Conservation (phyloP, 345 rosid genomes). For the Cardamine resedifolia region DNA sequence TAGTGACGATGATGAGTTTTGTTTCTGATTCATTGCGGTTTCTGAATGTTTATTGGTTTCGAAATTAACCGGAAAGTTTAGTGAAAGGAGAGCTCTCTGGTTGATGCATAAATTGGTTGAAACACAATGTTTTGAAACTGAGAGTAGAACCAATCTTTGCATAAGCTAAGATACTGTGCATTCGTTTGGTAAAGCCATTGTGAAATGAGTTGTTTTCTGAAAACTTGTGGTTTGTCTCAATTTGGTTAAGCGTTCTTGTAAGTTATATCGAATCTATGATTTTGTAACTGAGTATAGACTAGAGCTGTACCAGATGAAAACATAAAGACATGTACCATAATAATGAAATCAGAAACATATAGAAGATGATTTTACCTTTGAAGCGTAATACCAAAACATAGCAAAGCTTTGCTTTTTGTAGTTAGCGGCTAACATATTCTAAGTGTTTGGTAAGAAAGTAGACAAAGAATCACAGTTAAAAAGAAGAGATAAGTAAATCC, state of each 20-base stretch:
- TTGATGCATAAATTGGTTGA: background rate
- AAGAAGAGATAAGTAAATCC: background rate
- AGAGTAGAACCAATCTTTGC: background rate
- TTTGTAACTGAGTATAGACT: background rate
- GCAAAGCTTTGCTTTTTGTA: no score
- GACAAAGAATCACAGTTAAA: background rate
- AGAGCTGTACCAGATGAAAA: no score
- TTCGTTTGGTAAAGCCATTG: background rate
- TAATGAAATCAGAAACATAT: no score
- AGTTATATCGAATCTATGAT: background rate
- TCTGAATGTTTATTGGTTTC: conserved; percentile 2
- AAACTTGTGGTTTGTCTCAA: background rate
- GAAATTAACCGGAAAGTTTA: background rate
- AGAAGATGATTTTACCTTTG: no score
- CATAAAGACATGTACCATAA: no score
- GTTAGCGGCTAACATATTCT: background rate
- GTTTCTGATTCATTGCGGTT: conserved; percentile 2
- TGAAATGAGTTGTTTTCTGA: background rate
- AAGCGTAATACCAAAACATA: no score
- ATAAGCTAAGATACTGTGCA: background rate
- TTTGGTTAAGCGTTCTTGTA: background rate
- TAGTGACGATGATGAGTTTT: conserved; percentile 31
- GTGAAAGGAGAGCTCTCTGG: conserved; percentile 3
- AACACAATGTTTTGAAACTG: background rate
- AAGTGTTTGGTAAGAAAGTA: background rate